These are phyloP conservation scores for Diaporthe citrichinensis DNA, from an alignment of 2,329 filamentous ascomycete genomes.

Conservation along the genomic window DNA sequence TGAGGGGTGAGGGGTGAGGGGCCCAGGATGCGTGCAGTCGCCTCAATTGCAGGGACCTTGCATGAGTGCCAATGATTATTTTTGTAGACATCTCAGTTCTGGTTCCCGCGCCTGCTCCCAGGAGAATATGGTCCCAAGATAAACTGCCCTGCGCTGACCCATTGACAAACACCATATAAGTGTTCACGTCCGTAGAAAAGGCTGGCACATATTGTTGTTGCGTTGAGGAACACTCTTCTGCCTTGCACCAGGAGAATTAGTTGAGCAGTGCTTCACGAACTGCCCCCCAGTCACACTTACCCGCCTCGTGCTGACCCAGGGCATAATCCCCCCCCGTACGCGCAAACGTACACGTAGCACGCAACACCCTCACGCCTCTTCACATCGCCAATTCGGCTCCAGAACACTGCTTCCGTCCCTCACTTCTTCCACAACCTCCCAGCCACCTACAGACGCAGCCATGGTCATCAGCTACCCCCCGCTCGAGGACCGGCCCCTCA, in stretches of 20 bases:
- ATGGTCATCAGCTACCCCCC: conserved; percentile 75
- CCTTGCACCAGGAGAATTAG: neutral
- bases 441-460: neutral
- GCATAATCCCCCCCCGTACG: neutral
- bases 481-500: conserved; percentile 85
- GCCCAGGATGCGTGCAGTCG: neutral
- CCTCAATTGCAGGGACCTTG: conserved; percentile 20
- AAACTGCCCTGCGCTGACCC: neutral
- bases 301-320: neutral
- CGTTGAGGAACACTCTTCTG: neutral
- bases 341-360: conserved; percentile 7
- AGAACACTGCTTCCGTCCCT: neutral
- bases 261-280: neutral
- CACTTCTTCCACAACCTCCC: neutral
- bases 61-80: conserved; percentile 9
- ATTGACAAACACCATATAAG: conserved; percentile 3
- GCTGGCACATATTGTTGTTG: neutral
- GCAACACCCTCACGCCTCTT: neutral
- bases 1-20: neutral
- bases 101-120: neutral
- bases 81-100: neutral
- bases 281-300: neutral
- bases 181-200: neutral
- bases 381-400: neutral
- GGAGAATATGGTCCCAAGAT: neutral